These are phyloP conservation scores for Pyrenochaeta sp. DNA, from an alignment of 2,329 filamentous ascomycete species.

Conservation along the genomic window DNA sequence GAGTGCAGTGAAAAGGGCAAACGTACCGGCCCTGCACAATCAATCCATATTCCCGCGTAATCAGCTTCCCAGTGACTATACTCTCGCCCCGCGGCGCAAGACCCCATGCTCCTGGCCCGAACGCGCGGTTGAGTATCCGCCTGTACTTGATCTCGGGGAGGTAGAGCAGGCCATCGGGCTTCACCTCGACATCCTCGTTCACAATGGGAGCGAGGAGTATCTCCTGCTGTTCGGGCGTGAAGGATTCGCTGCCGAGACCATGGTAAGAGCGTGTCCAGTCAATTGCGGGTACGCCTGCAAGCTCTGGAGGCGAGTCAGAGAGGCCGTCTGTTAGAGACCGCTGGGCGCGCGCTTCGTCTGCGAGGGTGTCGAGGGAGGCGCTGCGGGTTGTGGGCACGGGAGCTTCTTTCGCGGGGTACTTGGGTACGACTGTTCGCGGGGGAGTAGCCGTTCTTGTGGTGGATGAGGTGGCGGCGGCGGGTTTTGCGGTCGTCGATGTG, in stretches of 20 bases:
- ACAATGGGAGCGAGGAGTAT: slow-evolving; percentile 73
- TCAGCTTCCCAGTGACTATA: slow-evolving; percentile 78
- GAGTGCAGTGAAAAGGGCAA: slow-evolving; percentile 1
- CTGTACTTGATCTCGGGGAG: slow-evolving; percentile 98
- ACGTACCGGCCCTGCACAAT: slow-evolving; percentile 84
- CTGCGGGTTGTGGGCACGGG: slow-evolving; percentile 43
- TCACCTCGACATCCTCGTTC: slow-evolving; percentile 87
- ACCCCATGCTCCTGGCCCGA: slow-evolving; percentile 96
- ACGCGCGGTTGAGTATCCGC: slow-evolving; percentile 85
- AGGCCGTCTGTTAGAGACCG: slow-evolving; percentile 60
- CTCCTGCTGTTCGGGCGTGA: slow-evolving; percentile 72
- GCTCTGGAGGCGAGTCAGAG: slow-evolving; percentile 56
- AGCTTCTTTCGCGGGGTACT: slow-evolving; percentile 40
- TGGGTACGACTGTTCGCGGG: slow-evolving; percentile 36
- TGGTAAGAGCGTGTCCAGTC: slow-evolving; percentile 89
- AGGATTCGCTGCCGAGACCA: slow-evolving; percentile 74
- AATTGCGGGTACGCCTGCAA: slow-evolving; percentile 62
- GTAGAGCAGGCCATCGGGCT: slow-evolving; percentile 96
- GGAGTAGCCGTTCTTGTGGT: slow-evolving; percentile 22
- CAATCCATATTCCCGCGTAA: slow-evolving; percentile 92
- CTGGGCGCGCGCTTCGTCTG: slow-evolving; percentile 33
- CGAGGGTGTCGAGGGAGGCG: slow-evolving; percentile 33
- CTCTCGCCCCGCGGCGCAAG: slow-evolving; percentile 86
- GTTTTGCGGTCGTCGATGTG: slow-evolving; percentile 15
- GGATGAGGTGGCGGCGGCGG: slow-evolving; percentile 19